phyloP scores from a whole-genome alignment of 75 land plant genomes.

The Isoetes taiwanensis region DNA sequence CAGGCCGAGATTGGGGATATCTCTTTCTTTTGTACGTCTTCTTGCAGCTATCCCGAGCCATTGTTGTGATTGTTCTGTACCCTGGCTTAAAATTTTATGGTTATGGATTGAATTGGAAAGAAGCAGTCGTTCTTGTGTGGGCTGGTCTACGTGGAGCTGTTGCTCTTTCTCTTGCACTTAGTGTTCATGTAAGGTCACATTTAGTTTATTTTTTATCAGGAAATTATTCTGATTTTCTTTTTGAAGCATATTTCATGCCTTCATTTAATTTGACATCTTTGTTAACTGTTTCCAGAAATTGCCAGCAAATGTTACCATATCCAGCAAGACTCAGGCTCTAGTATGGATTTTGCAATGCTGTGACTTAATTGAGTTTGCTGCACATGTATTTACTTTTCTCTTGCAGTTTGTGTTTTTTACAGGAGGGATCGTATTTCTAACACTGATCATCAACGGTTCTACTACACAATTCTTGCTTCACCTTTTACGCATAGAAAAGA shows the following conservation, averaged over 20 bases:
- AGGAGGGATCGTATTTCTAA: conserved; percentile 87
- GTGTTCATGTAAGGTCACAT: conserved; percentile 49
- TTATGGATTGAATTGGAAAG: conserved; percentile 87
- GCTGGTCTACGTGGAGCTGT: conserved; percentile 95
- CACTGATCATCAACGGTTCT: conserved; percentile 63
- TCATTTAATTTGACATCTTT: not conserved
- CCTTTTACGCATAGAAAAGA: conserved; percentile 18
- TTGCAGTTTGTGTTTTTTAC: conserved; percentile 85
- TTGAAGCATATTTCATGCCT: not conserved
- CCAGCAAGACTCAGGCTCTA: conserved; percentile 12
- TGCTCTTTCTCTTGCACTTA: conserved; percentile 71
- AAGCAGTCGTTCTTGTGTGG: conserved; percentile 76
- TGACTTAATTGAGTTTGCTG: not conserved
- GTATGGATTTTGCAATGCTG: not conserved
- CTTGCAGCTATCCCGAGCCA: conserved; percentile 57
- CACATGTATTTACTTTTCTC: not conserved
- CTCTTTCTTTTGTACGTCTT: conserved; percentile 61
- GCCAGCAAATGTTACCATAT: not conserved
- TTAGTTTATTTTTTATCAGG: not conserved
- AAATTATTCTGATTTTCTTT: not conserved
- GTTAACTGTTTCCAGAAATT: not conserved
- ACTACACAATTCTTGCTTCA: conserved; percentile 81
- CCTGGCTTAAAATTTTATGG: conserved; percentile 71
- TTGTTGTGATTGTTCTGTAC: conserved; percentile 56
- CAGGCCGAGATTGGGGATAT: conserved; percentile 78